phyloP scores from a whole-genome alignment of 2,329 filamentous ascomycete species.

The Aspergillus novofumigatus region DNA sequence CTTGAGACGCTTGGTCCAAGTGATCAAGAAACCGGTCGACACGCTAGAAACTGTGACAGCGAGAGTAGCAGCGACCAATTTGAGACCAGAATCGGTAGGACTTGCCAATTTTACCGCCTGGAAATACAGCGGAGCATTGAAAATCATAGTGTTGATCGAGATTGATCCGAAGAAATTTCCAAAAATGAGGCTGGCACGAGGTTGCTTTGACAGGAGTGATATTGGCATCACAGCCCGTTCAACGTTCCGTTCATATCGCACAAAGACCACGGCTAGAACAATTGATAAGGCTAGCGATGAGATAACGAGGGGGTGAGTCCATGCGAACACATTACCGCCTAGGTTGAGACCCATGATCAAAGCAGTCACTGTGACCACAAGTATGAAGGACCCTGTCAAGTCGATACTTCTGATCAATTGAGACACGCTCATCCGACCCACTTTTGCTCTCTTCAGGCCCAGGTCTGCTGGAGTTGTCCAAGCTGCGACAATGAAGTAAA shows the following conservation, averaged over 20 bases:
- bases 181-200: slow-evolving; percentile 48
- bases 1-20: slow-evolving; percentile 56
- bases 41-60: slow-evolving; percentile 54
- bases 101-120: slow-evolving; percentile 68
- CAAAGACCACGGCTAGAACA: slow-evolving; percentile 36
- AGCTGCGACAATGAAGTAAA: slow-evolving; percentile 41
- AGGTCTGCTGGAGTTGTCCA: slow-evolving; percentile 43
- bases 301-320: slow-evolving; percentile 49
- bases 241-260: slow-evolving; percentile 41
- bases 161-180: slow-evolving; percentile 50
- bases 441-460: slow-evolving; percentile 42
- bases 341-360: slow-evolving; percentile 51
- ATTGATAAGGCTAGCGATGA: slow-evolving; percentile 41
- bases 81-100: slow-evolving; percentile 68
- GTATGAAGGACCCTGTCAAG: slow-evolving; percentile 45
- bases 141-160: slow-evolving; percentile 56
- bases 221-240: slow-evolving; percentile 49
- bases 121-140: slow-evolving; percentile 71
- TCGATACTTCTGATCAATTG: slow-evolving; percentile 49
- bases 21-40: slow-evolving; percentile 59
- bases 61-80: slow-evolving; percentile 61
- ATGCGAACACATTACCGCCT: slow-evolving; percentile 50
- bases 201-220: slow-evolving; percentile 43
- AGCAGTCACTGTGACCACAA: slow-evolving; percentile 45
- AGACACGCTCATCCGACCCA: slow-evolving; percentile 36